These are phyloP conservation scores for Penicillium alfredii DNA, from an alignment of 495 filamentous ascomycete genomes.

Conservation along the genomic window DNA sequence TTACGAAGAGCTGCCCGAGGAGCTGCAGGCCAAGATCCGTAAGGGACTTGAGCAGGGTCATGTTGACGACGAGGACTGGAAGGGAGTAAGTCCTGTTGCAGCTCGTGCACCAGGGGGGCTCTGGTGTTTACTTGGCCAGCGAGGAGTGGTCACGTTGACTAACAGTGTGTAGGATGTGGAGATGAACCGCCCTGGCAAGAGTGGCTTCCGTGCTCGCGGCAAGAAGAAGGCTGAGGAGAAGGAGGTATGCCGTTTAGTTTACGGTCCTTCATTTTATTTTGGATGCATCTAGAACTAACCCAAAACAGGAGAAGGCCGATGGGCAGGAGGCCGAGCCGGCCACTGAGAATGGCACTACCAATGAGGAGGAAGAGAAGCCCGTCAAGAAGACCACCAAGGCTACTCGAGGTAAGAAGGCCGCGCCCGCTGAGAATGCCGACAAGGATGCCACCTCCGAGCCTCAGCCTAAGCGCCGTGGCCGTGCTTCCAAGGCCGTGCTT, in stretches of 20 bases:
- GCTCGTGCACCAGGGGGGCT: too few species aligned
- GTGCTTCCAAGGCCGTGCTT: too few species aligned
- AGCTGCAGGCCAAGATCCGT: slow-evolving; percentile 56
- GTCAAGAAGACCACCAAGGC: slow-evolving; percentile 19
- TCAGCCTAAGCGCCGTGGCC: too few species aligned
- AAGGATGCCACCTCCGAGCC: neutral
- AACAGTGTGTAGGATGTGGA: slow-evolving; percentile 51
- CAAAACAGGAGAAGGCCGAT: slow-evolving; percentile 6
- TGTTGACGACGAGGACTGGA: slow-evolving; percentile 72
- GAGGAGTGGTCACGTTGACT: slow-evolving; percentile 1
- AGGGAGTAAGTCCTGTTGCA: slow-evolving; percentile 56
- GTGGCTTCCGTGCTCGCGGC: slow-evolving; percentile 49
- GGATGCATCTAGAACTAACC: slow-evolving; percentile 1
- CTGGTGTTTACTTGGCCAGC: neutral
- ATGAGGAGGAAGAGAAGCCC: slow-evolving; percentile 17
- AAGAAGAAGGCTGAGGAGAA: slow-evolving; percentile 4
- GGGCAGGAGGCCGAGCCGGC: slow-evolving; percentile 13
- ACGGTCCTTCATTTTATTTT: neutral
- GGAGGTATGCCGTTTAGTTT: too few species aligned
- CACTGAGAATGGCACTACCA: slow-evolving; percentile 21
- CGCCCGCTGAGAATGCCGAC: neutral
- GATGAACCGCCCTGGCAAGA: slow-evolving; percentile 59
- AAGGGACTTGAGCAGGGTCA: slow-evolving; percentile 62
- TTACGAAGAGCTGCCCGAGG: slow-evolving; percentile 61
- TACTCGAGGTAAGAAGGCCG: slow-evolving; percentile 9